Conservation (phyloP, 345 rosid species). For the Pistacia atlantica region DNA sequence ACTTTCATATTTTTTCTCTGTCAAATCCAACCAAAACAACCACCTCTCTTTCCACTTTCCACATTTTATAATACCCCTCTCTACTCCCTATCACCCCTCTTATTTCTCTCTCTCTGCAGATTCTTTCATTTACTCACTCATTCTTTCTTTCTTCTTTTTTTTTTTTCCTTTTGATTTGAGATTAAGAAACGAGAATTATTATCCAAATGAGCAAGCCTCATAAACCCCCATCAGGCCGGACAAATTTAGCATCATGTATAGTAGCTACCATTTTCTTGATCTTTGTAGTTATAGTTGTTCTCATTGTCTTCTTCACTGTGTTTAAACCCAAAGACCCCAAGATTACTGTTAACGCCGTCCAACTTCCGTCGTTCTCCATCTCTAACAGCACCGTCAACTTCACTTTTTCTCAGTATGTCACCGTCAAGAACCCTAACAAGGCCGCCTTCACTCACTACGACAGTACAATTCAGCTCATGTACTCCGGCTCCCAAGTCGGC, state of each 20-base stretch:
- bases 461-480: slow-evolving; percentile 86
- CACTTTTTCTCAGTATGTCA: slow-evolving; percentile 86
- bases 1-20: too few species aligned
- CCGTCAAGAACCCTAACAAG: slow-evolving; percentile 82
- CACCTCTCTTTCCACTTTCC: too few species aligned
- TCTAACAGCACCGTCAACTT: slow-evolving; percentile 85
- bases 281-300: slow-evolving; percentile 57
- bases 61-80: too few species aligned
- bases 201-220: slow-evolving; percentile 34
- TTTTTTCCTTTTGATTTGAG: neutral
- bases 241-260: slow-evolving; percentile 91
- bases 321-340: slow-evolving; percentile 88
- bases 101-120: neutral
- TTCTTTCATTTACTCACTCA: neutral
- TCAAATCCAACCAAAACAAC: too few species aligned
- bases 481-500: slow-evolving; percentile 86
- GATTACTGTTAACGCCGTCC: slow-evolving; percentile 85
- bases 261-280: slow-evolving; percentile 87
- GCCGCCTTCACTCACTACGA: slow-evolving; percentile 92
- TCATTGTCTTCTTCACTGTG: slow-evolving; percentile 90
- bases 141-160: neutral
- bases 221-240: slow-evolving; percentile 52
- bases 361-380: slow-evolving; percentile 91
- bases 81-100: neutral
- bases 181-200: neutral